Percentiles rank a stretch among this genome's conserved stretches.
phyloP scores from a whole-genome alignment of 306 rosid genomes.

The Sphenostylis stenocarpa region DNA sequence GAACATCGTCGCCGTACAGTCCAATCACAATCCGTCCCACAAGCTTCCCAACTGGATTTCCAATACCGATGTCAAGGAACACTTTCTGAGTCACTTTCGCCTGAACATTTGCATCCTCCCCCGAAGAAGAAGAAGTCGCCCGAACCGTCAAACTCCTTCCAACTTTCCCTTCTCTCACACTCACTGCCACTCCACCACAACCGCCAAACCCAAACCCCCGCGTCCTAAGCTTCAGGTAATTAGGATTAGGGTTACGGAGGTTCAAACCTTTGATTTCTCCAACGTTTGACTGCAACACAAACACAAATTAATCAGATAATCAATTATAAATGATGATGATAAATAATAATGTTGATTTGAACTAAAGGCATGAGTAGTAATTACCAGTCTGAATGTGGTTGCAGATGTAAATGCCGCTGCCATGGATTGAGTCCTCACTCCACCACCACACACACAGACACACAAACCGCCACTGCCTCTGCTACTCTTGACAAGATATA shows the following conservation, averaged over 20 bases:
- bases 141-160: background rate
- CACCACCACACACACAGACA: no score
- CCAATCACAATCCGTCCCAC: constrained; percentile 91
- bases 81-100: constrained; percentile 88
- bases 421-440: background rate
- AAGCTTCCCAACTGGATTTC: constrained; percentile 93
- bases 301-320: background rate
- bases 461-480: background rate
- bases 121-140: background rate
- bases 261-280: constrained; percentile 17
- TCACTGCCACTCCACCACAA: constrained; percentile 1
- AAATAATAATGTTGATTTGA: background rate
- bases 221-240: background rate
- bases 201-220: background rate
- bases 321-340: background rate
- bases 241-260: constrained; percentile 21
- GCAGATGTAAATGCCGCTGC: constrained; percentile 18
- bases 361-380: background rate
- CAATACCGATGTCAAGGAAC: constrained; percentile 78
- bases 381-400: constrained; percentile 27
- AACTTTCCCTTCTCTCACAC: background rate
- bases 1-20: constrained; percentile 93
- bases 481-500: background rate
- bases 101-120: constrained; percentile 43
- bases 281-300: constrained; percentile 26